Conservation (phyloP, 1,284 basidiomycete species). For the Athelia sp. region DNA sequence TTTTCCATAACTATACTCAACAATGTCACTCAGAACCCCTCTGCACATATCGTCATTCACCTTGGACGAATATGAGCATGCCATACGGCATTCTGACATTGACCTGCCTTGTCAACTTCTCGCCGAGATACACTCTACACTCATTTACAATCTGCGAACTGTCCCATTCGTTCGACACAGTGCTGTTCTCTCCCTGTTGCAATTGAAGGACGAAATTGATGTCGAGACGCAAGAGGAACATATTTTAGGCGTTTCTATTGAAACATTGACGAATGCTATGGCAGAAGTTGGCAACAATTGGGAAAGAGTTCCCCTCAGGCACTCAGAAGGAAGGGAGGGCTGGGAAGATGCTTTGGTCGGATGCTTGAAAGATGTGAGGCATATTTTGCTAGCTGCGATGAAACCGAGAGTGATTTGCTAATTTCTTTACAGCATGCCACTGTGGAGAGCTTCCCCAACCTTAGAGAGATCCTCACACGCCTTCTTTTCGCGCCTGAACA, state of each 20-base stretch:
- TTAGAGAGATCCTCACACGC: conserved; percentile 72
- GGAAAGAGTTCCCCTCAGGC: conserved; percentile 69
- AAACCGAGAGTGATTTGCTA: conserved; percentile 7
- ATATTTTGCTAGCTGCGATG: conserved; percentile 12
- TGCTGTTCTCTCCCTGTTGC: conserved; percentile 61
- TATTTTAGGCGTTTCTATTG: conserved; percentile 50
- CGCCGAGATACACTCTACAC: conserved; percentile 82
- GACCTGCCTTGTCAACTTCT: conserved; percentile 77
- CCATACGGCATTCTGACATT: conserved; percentile 70
- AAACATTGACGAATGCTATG: conserved; percentile 57
- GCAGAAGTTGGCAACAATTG: conserved; percentile 75
- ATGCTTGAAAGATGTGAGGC: conserved; percentile 80
- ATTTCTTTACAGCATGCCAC: conserved; percentile 63
- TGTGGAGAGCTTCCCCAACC: conserved; percentile 63
- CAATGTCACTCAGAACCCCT: conserved; percentile 56
- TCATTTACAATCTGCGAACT: conserved; percentile 87
- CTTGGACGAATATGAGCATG: conserved; percentile 89
- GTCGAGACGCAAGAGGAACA: conserved; percentile 32
- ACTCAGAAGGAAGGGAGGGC: conserved; percentile 61
- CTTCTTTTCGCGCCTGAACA: conserved; percentile 66
- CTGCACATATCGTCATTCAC: conserved; percentile 88
- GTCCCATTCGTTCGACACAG: conserved; percentile 66
- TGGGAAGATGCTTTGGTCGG: conserved; percentile 88
- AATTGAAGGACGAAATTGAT: conserved; percentile 36
- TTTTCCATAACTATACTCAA: background rate